A percentile compares a stretch with the other conserved stretches of the same genome.
Conservation (phyloP, 805 yeast genomes). For the Pichia membranifaciens region DNA sequence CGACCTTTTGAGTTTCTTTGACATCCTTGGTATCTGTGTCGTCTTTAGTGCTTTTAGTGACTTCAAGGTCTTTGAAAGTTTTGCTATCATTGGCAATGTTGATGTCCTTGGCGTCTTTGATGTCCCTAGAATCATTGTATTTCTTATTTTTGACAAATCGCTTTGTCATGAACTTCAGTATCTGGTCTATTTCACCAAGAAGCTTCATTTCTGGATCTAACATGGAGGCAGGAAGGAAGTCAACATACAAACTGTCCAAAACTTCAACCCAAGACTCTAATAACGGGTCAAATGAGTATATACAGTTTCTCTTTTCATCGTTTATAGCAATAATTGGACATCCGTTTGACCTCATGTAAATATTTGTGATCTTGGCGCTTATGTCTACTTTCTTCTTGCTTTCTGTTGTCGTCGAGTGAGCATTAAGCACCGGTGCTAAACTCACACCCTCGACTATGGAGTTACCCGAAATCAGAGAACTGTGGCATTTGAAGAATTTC, state of each 20-base stretch:
- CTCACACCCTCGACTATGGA: conserved; percentile 40
- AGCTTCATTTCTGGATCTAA: not conserved
- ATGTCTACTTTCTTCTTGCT: conserved; percentile 21
- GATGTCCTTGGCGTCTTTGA: not conserved
- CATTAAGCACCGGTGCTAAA: conserved; percentile 48
- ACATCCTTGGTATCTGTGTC: not conserved
- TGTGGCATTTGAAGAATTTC: conserved; percentile 26
- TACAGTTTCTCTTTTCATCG: conserved; percentile 24
- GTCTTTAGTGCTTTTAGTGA: too few species aligned
- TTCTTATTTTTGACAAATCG: not conserved
- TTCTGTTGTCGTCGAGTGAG: conserved; percentile 15
- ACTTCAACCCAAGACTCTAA: conserved; percentile 43
- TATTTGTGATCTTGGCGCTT: conserved; percentile 11
- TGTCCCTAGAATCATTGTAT: not conserved
- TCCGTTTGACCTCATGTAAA: conserved; percentile 32
- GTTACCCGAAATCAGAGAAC: conserved; percentile 17
- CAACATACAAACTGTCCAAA: conserved; percentile 35
- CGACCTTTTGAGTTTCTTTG: not conserved
- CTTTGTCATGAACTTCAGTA: not conserved
- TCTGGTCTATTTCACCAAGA: not conserved
- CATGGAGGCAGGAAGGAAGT: not conserved
- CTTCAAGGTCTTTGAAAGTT: too few species aligned
- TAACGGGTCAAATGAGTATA: conserved; percentile 37
- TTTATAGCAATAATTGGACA: conserved; percentile 38
- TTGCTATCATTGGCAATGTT: not conserved